These are phyloP conservation scores for Saccharum hybrid DNA, from an alignment of 202 grass and related monocot genomes.

Conservation along the genomic window DNA sequence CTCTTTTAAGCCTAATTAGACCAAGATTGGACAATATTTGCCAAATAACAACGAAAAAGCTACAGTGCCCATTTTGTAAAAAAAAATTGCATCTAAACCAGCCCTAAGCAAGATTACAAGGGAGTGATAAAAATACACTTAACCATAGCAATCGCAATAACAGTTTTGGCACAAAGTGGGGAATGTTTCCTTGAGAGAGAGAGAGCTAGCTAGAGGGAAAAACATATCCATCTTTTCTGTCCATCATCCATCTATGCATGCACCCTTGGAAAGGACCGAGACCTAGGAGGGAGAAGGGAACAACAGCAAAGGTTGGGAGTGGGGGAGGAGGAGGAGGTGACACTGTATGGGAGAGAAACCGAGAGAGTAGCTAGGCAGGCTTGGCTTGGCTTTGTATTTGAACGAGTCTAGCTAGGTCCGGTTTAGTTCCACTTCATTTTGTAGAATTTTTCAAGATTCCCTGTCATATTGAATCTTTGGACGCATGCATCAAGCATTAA, in stretches of 20 bases:
- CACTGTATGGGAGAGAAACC: background rate
- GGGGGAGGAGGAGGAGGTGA: background rate
- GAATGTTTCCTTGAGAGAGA: slow-evolving; percentile 58
- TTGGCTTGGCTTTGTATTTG: slow-evolving; percentile 24
- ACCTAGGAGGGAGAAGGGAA: background rate
- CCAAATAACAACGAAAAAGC: too few species aligned
- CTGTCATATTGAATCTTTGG: too few species aligned
- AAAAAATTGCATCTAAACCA: too few species aligned
- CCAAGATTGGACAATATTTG: too few species aligned
- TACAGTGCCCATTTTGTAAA: too few species aligned
- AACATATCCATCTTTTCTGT: slow-evolving; percentile 38
- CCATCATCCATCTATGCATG: slow-evolving; percentile 33
- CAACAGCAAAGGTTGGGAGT: background rate
- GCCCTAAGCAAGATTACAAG: slow-evolving; percentile 1
- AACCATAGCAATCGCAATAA: background rate
- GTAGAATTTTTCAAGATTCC: too few species aligned
- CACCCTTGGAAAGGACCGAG: slow-evolving; percentile 25
- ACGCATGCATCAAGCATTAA: too few species aligned
- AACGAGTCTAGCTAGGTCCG: slow-evolving; percentile 19
- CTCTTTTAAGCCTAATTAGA: too few species aligned
- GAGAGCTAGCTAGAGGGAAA: slow-evolving; percentile 17
- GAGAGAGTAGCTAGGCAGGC: background rate
- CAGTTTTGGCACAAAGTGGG: slow-evolving; percentile 43
- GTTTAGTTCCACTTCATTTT: too few species aligned
- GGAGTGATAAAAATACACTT: slow-evolving; percentile 12